A percentile compares a stretch with the other conserved stretches of the same genome.
Conservation (phyloP, 345 rosid genomes). For the Gossypium anomalum region DNA sequence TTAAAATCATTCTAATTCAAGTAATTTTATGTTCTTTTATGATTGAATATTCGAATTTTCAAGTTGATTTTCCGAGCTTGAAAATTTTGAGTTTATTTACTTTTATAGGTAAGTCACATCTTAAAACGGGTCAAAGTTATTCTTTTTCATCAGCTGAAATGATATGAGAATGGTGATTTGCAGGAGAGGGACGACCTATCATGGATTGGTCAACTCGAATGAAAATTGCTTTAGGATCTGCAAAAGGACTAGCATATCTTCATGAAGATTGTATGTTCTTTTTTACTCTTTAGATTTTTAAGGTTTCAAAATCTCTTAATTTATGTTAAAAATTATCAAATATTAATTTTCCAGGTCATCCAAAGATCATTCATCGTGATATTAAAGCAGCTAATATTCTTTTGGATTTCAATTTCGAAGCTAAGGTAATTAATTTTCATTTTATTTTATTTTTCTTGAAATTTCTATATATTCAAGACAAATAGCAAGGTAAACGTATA, state of each 20-base stretch:
- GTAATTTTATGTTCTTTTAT: too few relatives aligned
- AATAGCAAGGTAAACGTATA: too few relatives aligned
- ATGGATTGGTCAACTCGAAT: conserved; percentile 71
- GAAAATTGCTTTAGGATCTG: conserved; percentile 83
- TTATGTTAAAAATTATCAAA: too few relatives aligned
- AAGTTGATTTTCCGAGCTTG: too few relatives aligned
- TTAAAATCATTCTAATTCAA: too few relatives aligned
- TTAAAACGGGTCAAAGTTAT: neutral
- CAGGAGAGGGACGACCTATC: conserved; percentile 57
- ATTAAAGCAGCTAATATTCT: conserved; percentile 86
- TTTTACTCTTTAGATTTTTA: neutral
- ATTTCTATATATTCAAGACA: neutral
- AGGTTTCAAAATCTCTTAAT: too few relatives aligned
- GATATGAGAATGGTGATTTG: conserved; percentile 6
- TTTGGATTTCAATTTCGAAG: conserved; percentile 63
- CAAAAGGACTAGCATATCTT: conserved; percentile 88
- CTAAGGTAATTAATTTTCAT: conserved; percentile 43
- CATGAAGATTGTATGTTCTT: conserved; percentile 85
- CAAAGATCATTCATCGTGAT: conserved; percentile 86
- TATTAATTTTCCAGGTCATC: conserved; percentile 55
- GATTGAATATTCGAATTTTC: too few relatives aligned
- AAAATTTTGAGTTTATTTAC: too few relatives aligned
- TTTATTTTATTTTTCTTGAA: neutral
- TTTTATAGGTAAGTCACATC: too few relatives aligned
- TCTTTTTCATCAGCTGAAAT: neutral